Base-by-base conservation (phyloP, 2,329 filamentous ascomycete genomes). In the Thielaviopsis cerberus region DNA sequence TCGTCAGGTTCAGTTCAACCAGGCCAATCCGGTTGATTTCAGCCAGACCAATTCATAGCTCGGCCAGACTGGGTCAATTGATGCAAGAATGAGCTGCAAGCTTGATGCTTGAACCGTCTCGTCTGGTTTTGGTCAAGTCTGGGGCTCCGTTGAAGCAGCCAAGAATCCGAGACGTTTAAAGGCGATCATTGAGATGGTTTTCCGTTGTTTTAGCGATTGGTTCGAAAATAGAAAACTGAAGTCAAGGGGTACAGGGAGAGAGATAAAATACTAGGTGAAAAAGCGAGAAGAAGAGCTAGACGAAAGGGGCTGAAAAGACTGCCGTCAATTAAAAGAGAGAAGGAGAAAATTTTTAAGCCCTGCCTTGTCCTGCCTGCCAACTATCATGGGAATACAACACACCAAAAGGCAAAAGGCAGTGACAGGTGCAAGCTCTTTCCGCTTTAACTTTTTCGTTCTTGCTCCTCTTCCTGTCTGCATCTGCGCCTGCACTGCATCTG, bases 161-260 rank as follows among this genome's bases (percentile, higher is more conserved):
- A 53, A 61, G 50, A 61, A 58, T 53, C 53, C 56, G 53, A 52
- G 48, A 52, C 56, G n/a, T 50, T 34, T 34, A 55, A 55, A 54
- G 45, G 20, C 30, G 30, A 58, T 57, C 59, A 37, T 56, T n/a
- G 54, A 60, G 30, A 26, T 22, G 30, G 30, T 8, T 4, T 4
- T 37, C 17, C 3, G 11, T 37, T 37, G 4, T 37, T 37, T 13
- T 13, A 13, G 37, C 20, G 24, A 30, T 55, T 55, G 6, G 37
- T 41, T 26, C 27, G 50, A 48, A 26, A 55, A n/a, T 23, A 34
- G 8, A 23, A 41, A 25, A 41, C 34, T 54, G 34, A 55, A 37
- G 23, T 27, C 48, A 55, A 24, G 23, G n/a, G n/a, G n/a, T n/a
- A n/a, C n/a, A n/a, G n/a, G n/a, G n/a, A n/a, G n/a, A n/a, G n/a